Percentiles rank a stretch among this genome's conserved stretches.
Conservation (phyloP, 2,329 filamentous ascomycete genomes). For the Penicillium capsulatum region DNA sequence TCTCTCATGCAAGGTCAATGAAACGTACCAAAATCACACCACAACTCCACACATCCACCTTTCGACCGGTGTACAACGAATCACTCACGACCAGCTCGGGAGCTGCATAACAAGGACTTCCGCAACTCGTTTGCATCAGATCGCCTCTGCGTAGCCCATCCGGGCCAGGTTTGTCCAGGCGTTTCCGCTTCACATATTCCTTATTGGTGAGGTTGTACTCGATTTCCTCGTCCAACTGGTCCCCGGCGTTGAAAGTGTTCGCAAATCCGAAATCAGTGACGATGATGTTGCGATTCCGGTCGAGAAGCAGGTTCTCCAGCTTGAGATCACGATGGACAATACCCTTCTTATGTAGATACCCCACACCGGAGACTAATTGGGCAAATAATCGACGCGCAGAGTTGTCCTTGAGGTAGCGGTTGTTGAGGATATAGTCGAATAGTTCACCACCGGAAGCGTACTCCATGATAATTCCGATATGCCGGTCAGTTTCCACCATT, state of each 20-base stretch:
- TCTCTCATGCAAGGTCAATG: background rate
- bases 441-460: slow-evolving; percentile 96
- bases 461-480: slow-evolving; percentile 97
- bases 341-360: slow-evolving; percentile 96
- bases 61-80: slow-evolving; percentile 91
- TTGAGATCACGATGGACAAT: slow-evolving; percentile 98
- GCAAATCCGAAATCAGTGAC: slow-evolving; percentile 99
- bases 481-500: slow-evolving; percentile 95
- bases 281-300: slow-evolving; percentile 97
- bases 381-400: slow-evolving; percentile 88
- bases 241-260: slow-evolving; percentile 87
- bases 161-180: slow-evolving; percentile 72
- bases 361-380: slow-evolving; percentile 91
- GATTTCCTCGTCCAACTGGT: slow-evolving; percentile 85
- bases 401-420: slow-evolving; percentile 92
- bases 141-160: slow-evolving; percentile 81
- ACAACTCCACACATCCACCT: slow-evolving; percentile 99
- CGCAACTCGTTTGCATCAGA: slow-evolving; percentile 98
- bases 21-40: slow-evolving; percentile 88
- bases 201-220: slow-evolving; percentile 82
- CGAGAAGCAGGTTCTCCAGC: slow-evolving; percentile 88
- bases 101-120: slow-evolving; percentile 95
- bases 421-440: slow-evolving; percentile 96
- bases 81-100: slow-evolving; percentile 97
- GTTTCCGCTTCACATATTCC: slow-evolving; percentile 79